Evolutionary conservation across 169 alveolate species (phyloP), one percentile per base, ranked within the genome.

Genomic region (Blepharisma undulans): DNA sequence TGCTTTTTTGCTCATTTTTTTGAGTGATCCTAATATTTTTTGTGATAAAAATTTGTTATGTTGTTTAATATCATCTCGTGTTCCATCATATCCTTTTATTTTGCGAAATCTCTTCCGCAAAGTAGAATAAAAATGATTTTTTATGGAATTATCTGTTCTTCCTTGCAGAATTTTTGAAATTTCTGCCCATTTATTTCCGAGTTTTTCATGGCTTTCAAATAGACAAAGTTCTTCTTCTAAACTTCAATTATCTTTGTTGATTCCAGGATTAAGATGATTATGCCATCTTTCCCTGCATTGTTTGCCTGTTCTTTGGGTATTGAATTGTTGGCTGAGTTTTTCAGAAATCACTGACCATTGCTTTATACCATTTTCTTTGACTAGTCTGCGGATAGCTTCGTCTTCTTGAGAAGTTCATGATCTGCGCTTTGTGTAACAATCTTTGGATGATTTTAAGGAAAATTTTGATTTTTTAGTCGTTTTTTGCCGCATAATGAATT

Each of bases 101-200:
- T 34, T 66, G 48, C 94, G 48, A 61, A 87, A 90, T 76, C 92
- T 76, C 74, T 95, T 92, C 33, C 96, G 89, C 90, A 96, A 81
- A 22, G 98, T 95, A 10, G 98, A 94, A 82, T 96, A 95, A 90
- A 96, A 97, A 88, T 96, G 96, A 84, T 97, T 97, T 78, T 97
- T 97, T 16, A 97, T 97, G 14, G 98, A 95, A 91, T 97, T 97
- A 89, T 97, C 99, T 12, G 98, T 97, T 82, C 99, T 89, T 0
- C 99, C 99, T 8, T 97, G 97, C 33, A 97, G 92, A 80, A 80
- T 87, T 74, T 94, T 95, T 1, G 98, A 93, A 33, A 97, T 96
- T 85, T 96, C 98, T 86, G 97, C 95, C 99, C 99, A 97, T 90
- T 95, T 94, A 86, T 94, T 94, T 1, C 98, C 98, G 14, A 90